Evolutionary conservation across 148 eudicot species (phyloP).

Genomic region (Chenopodium album): DNA sequence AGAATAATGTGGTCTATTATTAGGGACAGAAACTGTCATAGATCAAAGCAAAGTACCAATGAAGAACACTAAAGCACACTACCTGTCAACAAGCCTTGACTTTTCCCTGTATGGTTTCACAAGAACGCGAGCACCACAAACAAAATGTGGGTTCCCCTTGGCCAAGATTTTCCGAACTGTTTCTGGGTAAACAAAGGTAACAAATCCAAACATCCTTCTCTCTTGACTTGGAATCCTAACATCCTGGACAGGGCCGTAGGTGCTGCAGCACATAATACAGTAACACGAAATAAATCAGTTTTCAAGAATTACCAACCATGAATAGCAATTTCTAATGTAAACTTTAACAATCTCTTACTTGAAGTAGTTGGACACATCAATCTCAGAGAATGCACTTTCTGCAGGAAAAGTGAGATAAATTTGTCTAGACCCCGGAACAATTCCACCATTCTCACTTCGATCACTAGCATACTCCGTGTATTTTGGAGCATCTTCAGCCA

Average conservation of each 20-base stretch:
- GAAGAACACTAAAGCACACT: neutral
- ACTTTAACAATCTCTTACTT: slow-evolving; percentile 22
- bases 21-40: neutral
- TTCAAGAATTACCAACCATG: neutral
- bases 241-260: slow-evolving; percentile 62
- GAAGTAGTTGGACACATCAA: slow-evolving; percentile 58
- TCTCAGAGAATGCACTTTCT: slow-evolving; percentile 56
- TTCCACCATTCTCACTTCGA: slow-evolving; percentile 29
- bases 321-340: neutral
- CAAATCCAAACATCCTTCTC: slow-evolving; percentile 74
- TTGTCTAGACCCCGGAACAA: slow-evolving; percentile 43
- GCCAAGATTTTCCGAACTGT: slow-evolving; percentile 50
- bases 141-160: slow-evolving; percentile 64
- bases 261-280: slow-evolving; percentile 28
- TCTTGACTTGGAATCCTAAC: slow-evolving; percentile 78
- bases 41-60: neutral
- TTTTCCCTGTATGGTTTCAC: slow-evolving; percentile 76
- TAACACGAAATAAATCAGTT: neutral
- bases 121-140: slow-evolving; percentile 65
- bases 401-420: slow-evolving; percentile 65
- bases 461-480: slow-evolving; percentile 38
- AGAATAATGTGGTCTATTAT: neutral
- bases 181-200: slow-evolving; percentile 51
- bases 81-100: slow-evolving; percentile 56
- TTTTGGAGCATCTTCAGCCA: slow-evolving; percentile 49